Evolutionary conservation across 441 rosid genomes (phyloP), one percentile per base, ranked within the genome.

Genomic region (Corymbia citriodora): DNA sequence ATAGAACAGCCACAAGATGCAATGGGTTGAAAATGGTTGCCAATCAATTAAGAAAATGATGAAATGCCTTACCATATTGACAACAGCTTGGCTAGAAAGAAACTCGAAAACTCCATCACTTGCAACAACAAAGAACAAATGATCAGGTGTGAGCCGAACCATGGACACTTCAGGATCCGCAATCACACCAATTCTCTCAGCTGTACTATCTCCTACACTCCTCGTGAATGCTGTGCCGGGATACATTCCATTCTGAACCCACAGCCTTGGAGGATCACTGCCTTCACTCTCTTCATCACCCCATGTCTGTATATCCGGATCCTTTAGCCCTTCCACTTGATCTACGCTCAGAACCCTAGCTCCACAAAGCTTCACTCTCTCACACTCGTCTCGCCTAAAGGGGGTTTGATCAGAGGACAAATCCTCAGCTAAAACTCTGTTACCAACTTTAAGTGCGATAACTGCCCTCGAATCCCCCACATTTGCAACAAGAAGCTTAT

Each of bases 41-140:
- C 45, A 9, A 87, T 87, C 65, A 33, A 87, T 33, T 52, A 19
- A 7, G 88, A 17, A 79, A 21, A 87, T 12, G 70, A 87, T 10
- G 17, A 23, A 61, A 48, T 27, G 50, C 70, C 31, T 55, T 97
- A 98, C 99, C 99, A 97, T 95, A 93, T 96, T 93, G 53, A 97
- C 97, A 91, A 97, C 99, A 23, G 95, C 93, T 92, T 96, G 99
- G 94, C 99, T 98, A 55, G 98, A 94, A 91, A 98, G 97, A 92
- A 97, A 98, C 96, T 98, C 99, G 87, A 97, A 98, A 87, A 97
- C 97, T 81, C 99, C 99, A 91, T 97, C 99, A 88, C 99, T 98
- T 31, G 99, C 99, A 92, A 98, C 97, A 88, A 98, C 95, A 87
- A 98, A 97, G 93, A 97, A 98, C 92, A 94, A 87, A 92, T 97